Evolutionary conservation across 352 stramenopile genomes (phyloP).

Genomic region (Globisporangium recalcitrans): DNA sequence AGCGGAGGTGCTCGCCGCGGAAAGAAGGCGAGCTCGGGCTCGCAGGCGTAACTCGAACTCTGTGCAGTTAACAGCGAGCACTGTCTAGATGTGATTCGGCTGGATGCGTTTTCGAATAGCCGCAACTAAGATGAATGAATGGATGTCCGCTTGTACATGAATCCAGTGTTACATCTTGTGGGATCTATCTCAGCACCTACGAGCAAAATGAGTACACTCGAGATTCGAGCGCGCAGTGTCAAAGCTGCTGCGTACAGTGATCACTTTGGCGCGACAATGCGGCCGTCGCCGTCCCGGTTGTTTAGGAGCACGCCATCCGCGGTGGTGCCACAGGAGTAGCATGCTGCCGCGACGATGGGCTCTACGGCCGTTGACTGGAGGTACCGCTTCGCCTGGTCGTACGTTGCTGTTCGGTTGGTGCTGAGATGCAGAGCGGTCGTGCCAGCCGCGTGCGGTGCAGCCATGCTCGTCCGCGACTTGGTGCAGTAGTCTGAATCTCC

Average conservation of each 20-base stretch:
- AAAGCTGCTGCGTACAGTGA: background rate
- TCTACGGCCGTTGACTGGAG: conserved; percentile 13
- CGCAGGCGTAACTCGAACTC: background rate
- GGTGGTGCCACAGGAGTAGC: conserved; percentile 15
- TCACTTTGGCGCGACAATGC: background rate
- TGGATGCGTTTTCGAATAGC: too few species aligned
- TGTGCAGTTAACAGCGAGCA: background rate
- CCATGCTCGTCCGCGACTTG: conserved; percentile 19
- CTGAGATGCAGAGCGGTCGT: conserved; percentile 15
- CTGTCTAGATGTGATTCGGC: background rate
- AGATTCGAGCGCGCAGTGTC: too few species aligned
- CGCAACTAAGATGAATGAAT: too few species aligned
- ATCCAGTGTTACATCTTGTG: too few species aligned
- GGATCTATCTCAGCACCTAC: too few species aligned
- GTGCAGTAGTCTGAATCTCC: conserved; percentile 4
- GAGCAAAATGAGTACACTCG: too few species aligned
- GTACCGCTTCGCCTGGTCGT: conserved; percentile 7
- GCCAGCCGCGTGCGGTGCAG: conserved; percentile 17
- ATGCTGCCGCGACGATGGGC: background rate
- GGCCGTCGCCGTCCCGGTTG: conserved; percentile 20
- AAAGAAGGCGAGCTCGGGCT: conserved; percentile 8
- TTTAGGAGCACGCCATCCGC: conserved; percentile 20
- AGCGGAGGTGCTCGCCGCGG: background rate
- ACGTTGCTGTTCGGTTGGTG: conserved; percentile 10
- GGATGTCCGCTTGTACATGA: too few species aligned